Base-by-base conservation (phyloP, 352 stramenopile genomes). In the Globisporangium sylvaticum region DNA sequence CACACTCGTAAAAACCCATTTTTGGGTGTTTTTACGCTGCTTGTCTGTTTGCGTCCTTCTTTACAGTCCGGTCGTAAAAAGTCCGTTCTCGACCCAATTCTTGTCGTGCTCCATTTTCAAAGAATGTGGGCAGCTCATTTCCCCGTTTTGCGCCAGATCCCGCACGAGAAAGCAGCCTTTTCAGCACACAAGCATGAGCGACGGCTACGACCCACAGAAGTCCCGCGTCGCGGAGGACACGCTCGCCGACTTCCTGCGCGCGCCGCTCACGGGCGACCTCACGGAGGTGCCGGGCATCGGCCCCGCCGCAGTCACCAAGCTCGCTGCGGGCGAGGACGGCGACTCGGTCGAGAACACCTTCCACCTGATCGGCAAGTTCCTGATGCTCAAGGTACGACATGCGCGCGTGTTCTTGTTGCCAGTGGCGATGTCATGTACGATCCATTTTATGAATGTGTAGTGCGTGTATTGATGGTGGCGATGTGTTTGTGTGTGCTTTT, bases 281-380 rank as follows among this genome's bases (percentile, higher is more conserved):
- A 96, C 78, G 4, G 93, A 98, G 65, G 95, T 99, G 31, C 96
- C 96, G 1, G 96, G 96, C 27, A 98, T 99, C 76, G 96, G 96
- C 68, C 88, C 90, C 42, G 91, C 89, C 14, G 92, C 94, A 2
- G 87, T 94, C 14, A 79, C 85, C 37, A 97, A 96, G 70, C 82
- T 99, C 22, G 78, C 79, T 0, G 79, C 81, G 0, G 75, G 80
- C 24, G 91, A 97, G 15, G 87, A 96, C 22, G 79, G 73, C 20
- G 93, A 98, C 34, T 76, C 83, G 52, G 83, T 99, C 57, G 95
- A 89, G 39, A 99, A 98, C 86, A 98, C 96, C n/a, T 99, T 97
- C 82, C 95, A 99, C 75, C 87, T 99, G 34, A 97, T 99, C 70
- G 97, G 95, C 76, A 98, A 99, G 72, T 93, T 94, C 66, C 74